A percentile compares a stretch with the other conserved stretches of the same genome.
Evolutionary conservation across 2,329 filamentous ascomycete species (phyloP).

Genomic region (Penicillium sp.): DNA sequence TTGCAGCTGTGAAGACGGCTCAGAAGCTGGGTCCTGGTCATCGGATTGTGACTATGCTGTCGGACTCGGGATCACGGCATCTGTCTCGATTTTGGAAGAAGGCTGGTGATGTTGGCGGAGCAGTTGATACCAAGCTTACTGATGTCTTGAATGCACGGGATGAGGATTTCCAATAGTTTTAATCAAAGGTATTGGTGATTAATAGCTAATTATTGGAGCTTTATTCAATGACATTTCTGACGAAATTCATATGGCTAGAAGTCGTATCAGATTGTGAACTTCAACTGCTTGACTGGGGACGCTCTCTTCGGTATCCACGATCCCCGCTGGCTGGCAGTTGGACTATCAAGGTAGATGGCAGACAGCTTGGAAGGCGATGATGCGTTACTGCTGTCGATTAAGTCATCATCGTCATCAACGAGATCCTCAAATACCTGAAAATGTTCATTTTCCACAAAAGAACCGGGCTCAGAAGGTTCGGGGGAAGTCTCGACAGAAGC

Average conservation of each 20-base stretch:
- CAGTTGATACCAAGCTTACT: conserved; percentile 46
- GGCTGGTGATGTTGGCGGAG: conserved; percentile 49
- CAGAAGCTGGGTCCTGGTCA: conserved; percentile 50
- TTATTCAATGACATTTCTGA: neutral
- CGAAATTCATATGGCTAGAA: neutral
- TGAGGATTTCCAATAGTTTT: conserved; percentile 28
- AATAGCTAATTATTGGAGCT: neutral
- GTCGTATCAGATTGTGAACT: neutral
- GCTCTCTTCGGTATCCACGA: conserved; percentile 4
- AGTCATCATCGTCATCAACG: conserved; percentile 1
- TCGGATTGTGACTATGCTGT: conserved; percentile 50
- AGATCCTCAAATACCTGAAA: neutral
- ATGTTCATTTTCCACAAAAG: neutral
- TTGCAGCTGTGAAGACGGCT: conserved; percentile 50
- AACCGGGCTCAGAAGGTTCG: neutral
- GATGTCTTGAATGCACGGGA: conserved; percentile 46
- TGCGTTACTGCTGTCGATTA: neutral
- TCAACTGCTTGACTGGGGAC: conserved; percentile 4
- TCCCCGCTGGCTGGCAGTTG: conserved; percentile 3
- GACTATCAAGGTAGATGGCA: conserved; percentile 11
- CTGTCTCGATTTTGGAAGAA: conserved; percentile 55
- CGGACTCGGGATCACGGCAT: conserved; percentile 53
- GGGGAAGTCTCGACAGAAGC: neutral
- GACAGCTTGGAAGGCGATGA: conserved; percentile 14
- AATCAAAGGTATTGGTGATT: neutral